phyloP scores from a whole-genome alignment of 306 rosid species.

The Vigna trinervia region DNA sequence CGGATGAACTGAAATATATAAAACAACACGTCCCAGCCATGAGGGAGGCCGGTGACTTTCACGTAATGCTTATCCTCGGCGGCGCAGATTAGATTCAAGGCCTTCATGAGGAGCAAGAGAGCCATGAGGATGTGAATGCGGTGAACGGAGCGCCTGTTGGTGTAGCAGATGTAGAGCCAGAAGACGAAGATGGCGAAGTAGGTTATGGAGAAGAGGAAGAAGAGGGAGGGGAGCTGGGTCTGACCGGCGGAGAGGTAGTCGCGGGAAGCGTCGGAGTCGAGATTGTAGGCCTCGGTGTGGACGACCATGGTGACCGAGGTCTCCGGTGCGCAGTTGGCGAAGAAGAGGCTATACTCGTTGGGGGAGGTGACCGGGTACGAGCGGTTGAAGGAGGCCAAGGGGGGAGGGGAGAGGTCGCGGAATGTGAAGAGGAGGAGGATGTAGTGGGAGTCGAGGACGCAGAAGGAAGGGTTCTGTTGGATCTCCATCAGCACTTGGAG shows the following conservation, averaged over 20 bases:
- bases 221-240: constrained; percentile 77
- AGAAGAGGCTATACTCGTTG: constrained; percentile 84
- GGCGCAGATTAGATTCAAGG: constrained; percentile 79
- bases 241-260: constrained; percentile 92
- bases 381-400: constrained; percentile 53
- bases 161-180: constrained; percentile 62
- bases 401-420: constrained; percentile 78
- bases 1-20: constrained; percentile 91
- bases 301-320: constrained; percentile 81
- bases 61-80: constrained; percentile 90
- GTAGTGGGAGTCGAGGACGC: constrained; percentile 78
- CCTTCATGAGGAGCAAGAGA: constrained; percentile 69
- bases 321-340: constrained; percentile 83
- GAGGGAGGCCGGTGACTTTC: constrained; percentile 84
- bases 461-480: constrained; percentile 77
- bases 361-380: constrained; percentile 73
- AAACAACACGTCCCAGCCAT: constrained; percentile 94
- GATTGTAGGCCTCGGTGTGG: constrained; percentile 73
- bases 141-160: constrained; percentile 66
- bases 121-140: constrained; percentile 86
- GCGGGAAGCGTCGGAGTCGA: constrained; percentile 58
- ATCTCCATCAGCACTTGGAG: constrained; percentile 90
- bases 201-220: constrained; percentile 57
- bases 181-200: constrained; percentile 64
- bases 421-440: constrained; percentile 65